Evolutionary conservation across 2,329 filamentous ascomycete species (phyloP), one percentile per base, ranked within the genome.

Genomic region (Reticulascus tulasneorum): DNA sequence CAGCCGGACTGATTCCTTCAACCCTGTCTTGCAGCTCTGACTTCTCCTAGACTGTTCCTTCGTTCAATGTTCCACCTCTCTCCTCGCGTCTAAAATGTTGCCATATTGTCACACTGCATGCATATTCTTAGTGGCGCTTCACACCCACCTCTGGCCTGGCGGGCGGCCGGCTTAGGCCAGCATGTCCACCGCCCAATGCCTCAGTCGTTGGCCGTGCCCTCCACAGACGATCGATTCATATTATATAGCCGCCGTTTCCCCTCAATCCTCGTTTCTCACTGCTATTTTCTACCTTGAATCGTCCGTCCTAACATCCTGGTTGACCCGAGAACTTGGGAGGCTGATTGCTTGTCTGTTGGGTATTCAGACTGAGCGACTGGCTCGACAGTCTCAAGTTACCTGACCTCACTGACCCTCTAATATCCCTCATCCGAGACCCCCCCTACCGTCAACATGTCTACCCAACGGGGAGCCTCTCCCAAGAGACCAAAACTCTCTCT

Each of bases 401-500:
- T 25, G 19, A 35, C 28, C 26, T 3, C 24, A 13, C 24, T 7
- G 21, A 19, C n/a, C n/a, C n/a, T 20, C 35, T 8, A 7, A 30
- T 7, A 33, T 26, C 15, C 12, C 9, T 30, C 17, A 10, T 26
- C 16, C 29, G 30, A 23, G 18, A 12, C 13, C 12, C 28, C 26
- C 23, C 37, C 29, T 33, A 23, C 37, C 32, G 28, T 26, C 28
- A 29, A n/a, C 35, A 70, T 69, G 66, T 49, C 64, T 23, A 58
- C 54, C 39, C 52, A 51, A 32, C 54, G 59, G 23, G 57, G 54
- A 37, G 55, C 59, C 6, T 54, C 64, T 35, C 45, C 41, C 11
- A 75, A 67, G 61, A 68, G 69, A 52, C 77, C 78, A 4, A 67
- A 75, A 51, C 59, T 82, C 44, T 75, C 73, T 35, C 69, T 78